phyloP scores from a whole-genome alignment of 1,284 basidiomycete genomes.

The Pisolithus thermaeus region DNA sequence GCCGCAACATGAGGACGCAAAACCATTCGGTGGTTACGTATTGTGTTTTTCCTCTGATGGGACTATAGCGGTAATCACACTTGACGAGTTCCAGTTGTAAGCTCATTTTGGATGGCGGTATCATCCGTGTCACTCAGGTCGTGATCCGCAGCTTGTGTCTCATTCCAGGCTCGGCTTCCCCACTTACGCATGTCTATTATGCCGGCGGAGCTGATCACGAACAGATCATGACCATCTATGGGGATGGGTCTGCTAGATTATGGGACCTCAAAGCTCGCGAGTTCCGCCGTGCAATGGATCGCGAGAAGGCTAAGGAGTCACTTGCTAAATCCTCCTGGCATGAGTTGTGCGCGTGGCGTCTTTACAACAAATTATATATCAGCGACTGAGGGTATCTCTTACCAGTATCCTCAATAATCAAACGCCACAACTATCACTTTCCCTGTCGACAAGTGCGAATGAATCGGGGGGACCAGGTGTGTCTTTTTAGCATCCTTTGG shows the following conservation, averaged over 20 bases:
- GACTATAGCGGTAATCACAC: constrained; percentile 70
- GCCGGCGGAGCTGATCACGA: constrained; percentile 43
- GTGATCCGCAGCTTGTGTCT: constrained; percentile 58
- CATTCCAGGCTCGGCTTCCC: constrained; percentile 70
- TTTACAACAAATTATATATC: background rate
- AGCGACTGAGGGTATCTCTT: background rate
- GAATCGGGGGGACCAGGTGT: constrained; percentile 15
- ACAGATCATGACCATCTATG: constrained; percentile 75
- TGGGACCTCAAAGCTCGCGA: constrained; percentile 89
- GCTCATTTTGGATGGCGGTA: constrained; percentile 22
- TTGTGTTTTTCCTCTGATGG: constrained; percentile 77
- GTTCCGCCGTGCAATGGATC: constrained; percentile 77
- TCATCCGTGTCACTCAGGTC: background rate
- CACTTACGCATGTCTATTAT: constrained; percentile 61
- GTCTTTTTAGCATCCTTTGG: constrained; percentile 6
- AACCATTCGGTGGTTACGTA: constrained; percentile 62
- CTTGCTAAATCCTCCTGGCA: constrained; percentile 67
- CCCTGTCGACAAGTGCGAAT: constrained; percentile 19
- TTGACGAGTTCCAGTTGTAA: constrained; percentile 77
- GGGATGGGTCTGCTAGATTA: constrained; percentile 70
- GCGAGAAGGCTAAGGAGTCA: constrained; percentile 74
- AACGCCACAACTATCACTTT: constrained; percentile 18
- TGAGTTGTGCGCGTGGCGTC: constrained; percentile 46
- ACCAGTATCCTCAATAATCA: constrained; percentile 21
- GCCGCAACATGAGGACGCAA: constrained; percentile 45